Conservation (phyloP, 179 eudicot genomes). For the Sideroxylon spinosum region DNA sequence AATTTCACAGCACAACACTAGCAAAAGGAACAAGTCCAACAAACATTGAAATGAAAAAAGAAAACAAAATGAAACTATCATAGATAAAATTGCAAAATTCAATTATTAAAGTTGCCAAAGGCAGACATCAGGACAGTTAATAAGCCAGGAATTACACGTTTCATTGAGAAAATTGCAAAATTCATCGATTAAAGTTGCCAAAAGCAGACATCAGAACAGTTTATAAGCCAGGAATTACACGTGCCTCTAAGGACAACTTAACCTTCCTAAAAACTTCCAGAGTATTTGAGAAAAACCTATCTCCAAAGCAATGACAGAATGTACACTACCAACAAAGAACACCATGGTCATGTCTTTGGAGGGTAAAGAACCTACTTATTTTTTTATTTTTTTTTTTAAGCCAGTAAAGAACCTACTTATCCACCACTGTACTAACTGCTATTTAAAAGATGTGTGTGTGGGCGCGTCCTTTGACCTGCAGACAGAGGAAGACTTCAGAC, state of each 20-base stretch:
- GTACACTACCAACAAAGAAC: constrained; percentile 28
- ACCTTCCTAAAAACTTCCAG: constrained; percentile 21
- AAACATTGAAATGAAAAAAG: neutral
- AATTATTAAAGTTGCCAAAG: constrained; percentile 19
- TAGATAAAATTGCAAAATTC: constrained; percentile 16
- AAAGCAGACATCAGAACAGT: constrained; percentile 17
- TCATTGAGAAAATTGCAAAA: constrained; percentile 15
- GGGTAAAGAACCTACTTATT: constrained; percentile 13
- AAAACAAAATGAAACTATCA: constrained; percentile 9
- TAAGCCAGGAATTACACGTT: constrained; percentile 2
- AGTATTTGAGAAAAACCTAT: constrained; percentile 22
- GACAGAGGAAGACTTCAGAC: constrained; percentile 3
- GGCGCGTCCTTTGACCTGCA: constrained; percentile 10
- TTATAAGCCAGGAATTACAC: constrained; percentile 13
- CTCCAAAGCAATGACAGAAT: constrained; percentile 21
- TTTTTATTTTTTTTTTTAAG: too few relatives aligned
- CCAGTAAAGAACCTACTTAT: constrained; percentile 19
- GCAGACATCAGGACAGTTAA: constrained; percentile 15
- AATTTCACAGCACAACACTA: neutral
- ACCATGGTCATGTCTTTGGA: constrained; percentile 12
- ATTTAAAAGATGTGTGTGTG: constrained; percentile 13
- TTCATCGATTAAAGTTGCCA: constrained; percentile 21
- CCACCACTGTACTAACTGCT: constrained; percentile 26
- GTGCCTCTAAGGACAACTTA: constrained; percentile 14
- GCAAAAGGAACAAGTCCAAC: neutral